Evolutionary conservation across 306 rosid genomes (phyloP).

Genomic region (Gillenia trifoliata): DNA sequence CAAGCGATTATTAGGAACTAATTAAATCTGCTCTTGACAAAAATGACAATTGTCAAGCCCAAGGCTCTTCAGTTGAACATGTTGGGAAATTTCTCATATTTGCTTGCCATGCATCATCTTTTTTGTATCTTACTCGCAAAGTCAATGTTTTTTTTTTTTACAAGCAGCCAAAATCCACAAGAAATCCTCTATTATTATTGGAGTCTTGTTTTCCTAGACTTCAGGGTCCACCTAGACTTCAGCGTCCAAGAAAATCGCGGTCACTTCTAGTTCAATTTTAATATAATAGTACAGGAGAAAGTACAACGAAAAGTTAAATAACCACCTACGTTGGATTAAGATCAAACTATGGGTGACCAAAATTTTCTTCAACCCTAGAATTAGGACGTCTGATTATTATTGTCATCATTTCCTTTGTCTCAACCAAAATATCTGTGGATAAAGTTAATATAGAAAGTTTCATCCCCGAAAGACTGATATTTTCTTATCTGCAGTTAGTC

Average conservation of each 20-base stretch:
- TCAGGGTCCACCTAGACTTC: too few species aligned
- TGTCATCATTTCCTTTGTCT: neutral
- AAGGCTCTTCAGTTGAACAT: neutral
- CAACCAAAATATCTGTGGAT: neutral
- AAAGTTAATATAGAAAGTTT: neutral
- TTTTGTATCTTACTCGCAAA: conserved; percentile 2
- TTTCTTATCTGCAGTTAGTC: neutral
- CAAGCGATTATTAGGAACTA: neutral
- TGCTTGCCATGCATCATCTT: neutral
- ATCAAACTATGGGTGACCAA: neutral
- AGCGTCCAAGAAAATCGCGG: neutral
- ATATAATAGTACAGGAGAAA: too few species aligned
- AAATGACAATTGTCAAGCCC: neutral
- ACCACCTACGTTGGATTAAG: neutral
- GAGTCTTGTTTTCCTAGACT: neutral
- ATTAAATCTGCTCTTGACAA: neutral
- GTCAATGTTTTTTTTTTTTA: neutral
- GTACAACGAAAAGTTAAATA: neutral
- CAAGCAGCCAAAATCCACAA: conserved; percentile 4
- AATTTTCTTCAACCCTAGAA: too few species aligned
- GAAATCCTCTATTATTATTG: conserved; percentile 8
- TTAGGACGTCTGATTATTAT: neutral
- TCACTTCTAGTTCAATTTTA: neutral
- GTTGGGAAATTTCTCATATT: neutral
- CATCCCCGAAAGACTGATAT: neutral